A percentile compares a stretch with the other conserved stretches of the same genome.
These are phyloP conservation scores for Thielaviopsis populi DNA, from an alignment of 2,329 filamentous ascomycete genomes.

Conservation along the genomic window DNA sequence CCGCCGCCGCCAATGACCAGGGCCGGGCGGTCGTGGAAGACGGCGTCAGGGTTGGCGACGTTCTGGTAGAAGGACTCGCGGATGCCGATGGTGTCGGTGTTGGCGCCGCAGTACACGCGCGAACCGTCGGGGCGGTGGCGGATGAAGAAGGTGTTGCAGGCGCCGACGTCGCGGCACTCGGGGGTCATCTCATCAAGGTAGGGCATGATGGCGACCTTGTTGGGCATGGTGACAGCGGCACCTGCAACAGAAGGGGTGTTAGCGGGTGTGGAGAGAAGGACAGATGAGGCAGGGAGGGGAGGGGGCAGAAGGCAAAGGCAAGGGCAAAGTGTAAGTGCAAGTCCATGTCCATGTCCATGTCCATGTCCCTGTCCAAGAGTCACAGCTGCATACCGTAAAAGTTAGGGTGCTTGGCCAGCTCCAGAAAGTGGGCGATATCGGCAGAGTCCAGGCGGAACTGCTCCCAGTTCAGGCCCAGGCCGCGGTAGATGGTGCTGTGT, in stretches of 20 bases:
- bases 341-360: too few species aligned
- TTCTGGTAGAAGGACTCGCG: constrained; percentile 55
- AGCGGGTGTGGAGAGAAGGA: background rate
- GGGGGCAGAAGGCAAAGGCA: background rate
- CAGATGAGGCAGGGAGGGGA: background rate
- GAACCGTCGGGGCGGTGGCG: constrained; percentile 33
- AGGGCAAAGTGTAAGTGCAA: background rate
- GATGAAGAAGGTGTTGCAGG: constrained; percentile 66
- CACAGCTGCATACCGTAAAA: constrained; percentile 41
- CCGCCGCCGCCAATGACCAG: constrained; percentile 66
- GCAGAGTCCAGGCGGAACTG: constrained; percentile 39
- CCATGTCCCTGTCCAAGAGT: too few species aligned
- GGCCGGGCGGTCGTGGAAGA: constrained; percentile 46
- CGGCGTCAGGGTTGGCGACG: constrained; percentile 28
- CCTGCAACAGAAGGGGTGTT: constrained; percentile 27
- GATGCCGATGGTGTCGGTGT: constrained; percentile 69
- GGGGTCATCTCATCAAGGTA: constrained; percentile 59
- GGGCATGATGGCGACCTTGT: constrained; percentile 62
- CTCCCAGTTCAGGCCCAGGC: constrained; percentile 35
- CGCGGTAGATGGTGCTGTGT: constrained; percentile 38
- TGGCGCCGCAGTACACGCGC: constrained; percentile 52
- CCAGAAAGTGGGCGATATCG: constrained; percentile 34
- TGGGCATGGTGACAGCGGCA: constrained; percentile 67
- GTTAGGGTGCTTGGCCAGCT: constrained; percentile 38
- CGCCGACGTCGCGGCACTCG: constrained; percentile 58